A percentile compares a stretch with the other conserved stretches of the same genome.
phyloP scores from a whole-genome alignment of 148 eudicot genomes.

The Chenopodium suecicum region DNA sequence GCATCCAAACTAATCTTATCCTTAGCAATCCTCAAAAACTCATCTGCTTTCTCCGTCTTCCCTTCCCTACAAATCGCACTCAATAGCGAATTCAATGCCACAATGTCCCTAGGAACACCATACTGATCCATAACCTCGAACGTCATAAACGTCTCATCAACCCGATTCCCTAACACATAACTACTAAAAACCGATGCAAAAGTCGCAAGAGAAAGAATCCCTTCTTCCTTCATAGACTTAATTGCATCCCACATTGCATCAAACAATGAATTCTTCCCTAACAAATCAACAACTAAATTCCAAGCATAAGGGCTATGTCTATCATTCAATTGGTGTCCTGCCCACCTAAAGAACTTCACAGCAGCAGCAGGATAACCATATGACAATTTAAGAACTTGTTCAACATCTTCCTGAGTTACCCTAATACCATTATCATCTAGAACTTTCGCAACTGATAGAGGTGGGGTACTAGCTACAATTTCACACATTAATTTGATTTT shows the following conservation, averaged over 20 bases:
- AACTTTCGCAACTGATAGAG: slow-evolving; percentile 44
- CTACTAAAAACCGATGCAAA: slow-evolving; percentile 74
- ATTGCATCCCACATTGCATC: slow-evolving; percentile 96
- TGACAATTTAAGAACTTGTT: slow-evolving; percentile 54
- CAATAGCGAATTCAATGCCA: slow-evolving; percentile 67
- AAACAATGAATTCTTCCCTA: slow-evolving; percentile 70
- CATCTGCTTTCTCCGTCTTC: slow-evolving; percentile 44
- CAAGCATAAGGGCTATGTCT: slow-evolving; percentile 59
- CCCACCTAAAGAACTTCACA: slow-evolving; percentile 76
- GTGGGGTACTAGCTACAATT: slow-evolving; percentile 48
- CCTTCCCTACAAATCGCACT: slow-evolving; percentile 69
- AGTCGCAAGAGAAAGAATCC: slow-evolving; percentile 59
- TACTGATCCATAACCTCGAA: slow-evolving; percentile 72
- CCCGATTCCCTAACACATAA: slow-evolving; percentile 51
- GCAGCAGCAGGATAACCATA: slow-evolving; percentile 56
- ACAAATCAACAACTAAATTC: slow-evolving; percentile 72
- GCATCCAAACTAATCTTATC: slow-evolving; percentile 49
- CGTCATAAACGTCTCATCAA: slow-evolving; percentile 51
- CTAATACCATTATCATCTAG: slow-evolving; percentile 47
- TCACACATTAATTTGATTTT: slow-evolving; percentile 60
- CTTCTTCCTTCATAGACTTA: slow-evolving; percentile 59
- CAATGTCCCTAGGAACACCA: slow-evolving; percentile 48
- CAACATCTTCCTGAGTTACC: slow-evolving; percentile 55
- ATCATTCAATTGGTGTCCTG: slow-evolving; percentile 48
- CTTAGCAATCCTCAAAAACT: slow-evolving; percentile 40